A percentile compares a stretch with the other conserved stretches of the same genome.
Conservation (phyloP, 805 yeast species). For the Spencermartinsiella europaea region DNA sequence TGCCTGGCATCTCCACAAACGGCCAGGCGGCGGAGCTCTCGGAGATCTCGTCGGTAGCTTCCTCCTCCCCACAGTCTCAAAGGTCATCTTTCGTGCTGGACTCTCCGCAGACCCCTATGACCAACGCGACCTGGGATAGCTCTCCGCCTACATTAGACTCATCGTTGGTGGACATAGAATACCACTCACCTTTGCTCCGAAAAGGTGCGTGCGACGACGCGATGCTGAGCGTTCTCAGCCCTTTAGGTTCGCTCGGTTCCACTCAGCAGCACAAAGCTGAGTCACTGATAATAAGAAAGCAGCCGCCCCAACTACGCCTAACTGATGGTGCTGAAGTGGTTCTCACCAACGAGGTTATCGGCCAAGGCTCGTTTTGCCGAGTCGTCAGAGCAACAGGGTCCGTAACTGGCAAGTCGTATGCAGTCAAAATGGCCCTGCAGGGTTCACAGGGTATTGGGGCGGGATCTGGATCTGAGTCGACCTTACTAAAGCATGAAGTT, state of each 20-base stretch:
- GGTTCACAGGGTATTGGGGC: too few relatives aligned
- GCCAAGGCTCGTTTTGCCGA: constrained; percentile 17
- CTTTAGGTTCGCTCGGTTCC: too few relatives aligned
- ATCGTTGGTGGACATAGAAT: not conserved
- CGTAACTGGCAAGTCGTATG: constrained; percentile 4
- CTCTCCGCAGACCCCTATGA: not conserved
- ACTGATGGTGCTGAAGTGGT: not conserved
- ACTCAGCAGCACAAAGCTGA: not conserved
- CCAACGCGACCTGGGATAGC: not conserved
- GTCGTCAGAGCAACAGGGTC: constrained; percentile 7
- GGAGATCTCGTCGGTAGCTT: not conserved
- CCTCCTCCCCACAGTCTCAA: not conserved
- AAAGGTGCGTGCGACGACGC: not conserved
- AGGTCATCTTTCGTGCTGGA: not conserved
- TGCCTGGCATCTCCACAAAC: not conserved
- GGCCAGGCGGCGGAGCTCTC: not conserved
- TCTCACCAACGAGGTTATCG: constrained; percentile 4
- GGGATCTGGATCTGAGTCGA: too few relatives aligned
- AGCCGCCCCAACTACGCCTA: not conserved
- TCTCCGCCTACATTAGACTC: not conserved
- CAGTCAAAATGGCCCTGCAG: constrained; percentile 15
- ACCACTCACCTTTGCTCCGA: not conserved
- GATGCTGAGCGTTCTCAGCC: not conserved
- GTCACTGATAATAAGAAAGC: not conserved
- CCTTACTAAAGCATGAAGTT: not conserved